Evolutionary conservation across 2,329 filamentous ascomycete species (phyloP).

Genomic region (Truncatella angustata): DNA sequence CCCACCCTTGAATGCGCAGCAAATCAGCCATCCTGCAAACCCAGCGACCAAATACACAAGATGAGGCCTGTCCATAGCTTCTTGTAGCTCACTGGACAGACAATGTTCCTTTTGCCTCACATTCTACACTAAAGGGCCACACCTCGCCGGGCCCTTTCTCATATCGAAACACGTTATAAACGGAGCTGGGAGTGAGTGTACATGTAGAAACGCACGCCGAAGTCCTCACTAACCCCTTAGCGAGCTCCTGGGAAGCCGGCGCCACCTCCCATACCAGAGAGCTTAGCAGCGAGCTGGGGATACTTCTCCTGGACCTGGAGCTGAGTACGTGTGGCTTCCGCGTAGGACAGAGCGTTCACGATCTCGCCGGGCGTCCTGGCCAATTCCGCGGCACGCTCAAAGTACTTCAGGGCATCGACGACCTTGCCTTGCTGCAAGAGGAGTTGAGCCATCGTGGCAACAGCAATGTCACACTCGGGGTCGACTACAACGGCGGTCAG

Average conservation of each 20-base stretch:
- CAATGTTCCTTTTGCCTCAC: neutral
- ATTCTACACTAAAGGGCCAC: neutral
- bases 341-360: conserved; percentile 93
- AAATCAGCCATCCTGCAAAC: neutral
- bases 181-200: neutral
- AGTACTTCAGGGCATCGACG: conserved; percentile 90
- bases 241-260: conserved; percentile 22
- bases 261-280: conserved; percentile 52
- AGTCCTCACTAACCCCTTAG: too few relatives aligned
- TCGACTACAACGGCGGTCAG: conserved; percentile 66
- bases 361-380: conserved; percentile 94
- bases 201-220: too few relatives aligned
- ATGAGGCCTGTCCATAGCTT: too few relatives aligned
- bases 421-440: conserved; percentile 98
- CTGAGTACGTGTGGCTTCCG: conserved; percentile 94
- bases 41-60: neutral
- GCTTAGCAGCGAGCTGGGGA: conserved; percentile 71
- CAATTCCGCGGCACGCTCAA: conserved; percentile 92
- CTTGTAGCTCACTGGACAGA: neutral
- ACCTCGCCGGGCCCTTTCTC: neutral
- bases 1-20: neutral
- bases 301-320: conserved; percentile 89
- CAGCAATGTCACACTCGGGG: conserved; percentile 96
- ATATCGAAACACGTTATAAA: conserved; percentile 4
- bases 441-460: conserved; percentile 97